Evolutionary conservation across 179 eudicot species (phyloP).

Genomic region (Silene coronaria): DNA sequence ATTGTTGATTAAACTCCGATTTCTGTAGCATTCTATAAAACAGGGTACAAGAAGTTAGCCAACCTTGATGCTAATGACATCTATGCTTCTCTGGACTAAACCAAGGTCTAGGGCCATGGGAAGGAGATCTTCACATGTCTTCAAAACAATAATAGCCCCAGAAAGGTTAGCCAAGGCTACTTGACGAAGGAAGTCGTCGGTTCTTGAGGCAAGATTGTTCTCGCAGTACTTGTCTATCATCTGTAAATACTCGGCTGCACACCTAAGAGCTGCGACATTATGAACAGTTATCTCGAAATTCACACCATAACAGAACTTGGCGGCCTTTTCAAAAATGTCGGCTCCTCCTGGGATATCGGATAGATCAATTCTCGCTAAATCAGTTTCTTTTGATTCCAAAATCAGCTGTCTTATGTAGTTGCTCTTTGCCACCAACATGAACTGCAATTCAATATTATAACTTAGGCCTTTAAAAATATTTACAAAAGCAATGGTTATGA

Average conservation of each 20-base stretch:
- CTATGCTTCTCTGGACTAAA: slow-evolving; percentile 63
- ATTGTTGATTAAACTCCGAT: no score
- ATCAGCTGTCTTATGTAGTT: slow-evolving; percentile 67
- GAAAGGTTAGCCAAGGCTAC: slow-evolving; percentile 71
- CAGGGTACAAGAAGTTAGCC: not conserved
- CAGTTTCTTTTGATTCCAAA: slow-evolving; percentile 60
- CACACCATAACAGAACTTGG: slow-evolving; percentile 86
- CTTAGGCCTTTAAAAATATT: not conserved
- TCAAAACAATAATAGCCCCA: slow-evolving; percentile 64
- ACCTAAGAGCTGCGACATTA: slow-evolving; percentile 76
- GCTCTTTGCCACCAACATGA: slow-evolving; percentile 94
- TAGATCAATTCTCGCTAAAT: slow-evolving; percentile 47
- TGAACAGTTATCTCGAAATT: slow-evolving; percentile 90
- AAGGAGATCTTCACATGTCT: slow-evolving; percentile 66
- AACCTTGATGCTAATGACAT: slow-evolving; percentile 62
- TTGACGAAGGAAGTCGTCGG: slow-evolving; percentile 72
- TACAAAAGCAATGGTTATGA: no score
- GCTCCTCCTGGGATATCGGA: slow-evolving; percentile 88
- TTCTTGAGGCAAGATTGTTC: slow-evolving; percentile 67
- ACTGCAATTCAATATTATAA: slow-evolving; percentile 36
- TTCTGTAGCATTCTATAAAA: no score
- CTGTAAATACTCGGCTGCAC: slow-evolving; percentile 83
- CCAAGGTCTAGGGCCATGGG: slow-evolving; percentile 58
- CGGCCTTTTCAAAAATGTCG: slow-evolving; percentile 79
- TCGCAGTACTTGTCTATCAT: slow-evolving; percentile 79